Evolutionary conservation across 1,139 yeast species (phyloP).

Genomic region (Hansenula lynferdii): DNA sequence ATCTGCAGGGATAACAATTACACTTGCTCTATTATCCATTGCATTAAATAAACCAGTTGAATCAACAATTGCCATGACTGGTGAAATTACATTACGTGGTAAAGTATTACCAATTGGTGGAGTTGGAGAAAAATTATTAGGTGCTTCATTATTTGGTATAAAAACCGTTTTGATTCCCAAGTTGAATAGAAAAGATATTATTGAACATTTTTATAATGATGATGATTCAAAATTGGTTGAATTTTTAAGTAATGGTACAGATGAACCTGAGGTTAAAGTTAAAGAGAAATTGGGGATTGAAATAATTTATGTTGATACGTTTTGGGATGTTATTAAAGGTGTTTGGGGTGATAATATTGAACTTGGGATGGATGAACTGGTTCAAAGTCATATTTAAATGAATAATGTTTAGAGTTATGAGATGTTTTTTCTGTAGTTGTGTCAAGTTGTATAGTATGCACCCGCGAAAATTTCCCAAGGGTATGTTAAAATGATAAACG

Average conservation of each 20-base stretch:
- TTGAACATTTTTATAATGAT: constrained; percentile 36
- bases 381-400: constrained; percentile 1
- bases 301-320: constrained; percentile 64
- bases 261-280: constrained; percentile 38
- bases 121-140: constrained; percentile 74
- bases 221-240: constrained; percentile 22
- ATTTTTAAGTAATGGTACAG: constrained; percentile 15
- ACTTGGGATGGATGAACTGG: background rate
- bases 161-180: constrained; percentile 63
- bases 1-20: constrained; percentile 89
- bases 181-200: constrained; percentile 65
- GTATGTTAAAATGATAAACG: too few relatives aligned
- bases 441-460: too few relatives aligned
- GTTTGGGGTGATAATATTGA: constrained; percentile 53
- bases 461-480: too few relatives aligned
- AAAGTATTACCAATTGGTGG: constrained; percentile 90
- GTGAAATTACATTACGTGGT: constrained; percentile 86
- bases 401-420: background rate
- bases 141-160: constrained; percentile 74
- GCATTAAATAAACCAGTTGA: constrained; percentile 66
- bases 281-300: constrained; percentile 28
- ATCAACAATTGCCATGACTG: constrained; percentile 81
- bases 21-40: constrained; percentile 71
- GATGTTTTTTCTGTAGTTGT: too few relatives aligned
- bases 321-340: constrained; percentile 66